These are phyloP conservation scores for Talaromyces adpressus DNA, from an alignment of 495 filamentous ascomycete species.

Conservation along the genomic window DNA sequence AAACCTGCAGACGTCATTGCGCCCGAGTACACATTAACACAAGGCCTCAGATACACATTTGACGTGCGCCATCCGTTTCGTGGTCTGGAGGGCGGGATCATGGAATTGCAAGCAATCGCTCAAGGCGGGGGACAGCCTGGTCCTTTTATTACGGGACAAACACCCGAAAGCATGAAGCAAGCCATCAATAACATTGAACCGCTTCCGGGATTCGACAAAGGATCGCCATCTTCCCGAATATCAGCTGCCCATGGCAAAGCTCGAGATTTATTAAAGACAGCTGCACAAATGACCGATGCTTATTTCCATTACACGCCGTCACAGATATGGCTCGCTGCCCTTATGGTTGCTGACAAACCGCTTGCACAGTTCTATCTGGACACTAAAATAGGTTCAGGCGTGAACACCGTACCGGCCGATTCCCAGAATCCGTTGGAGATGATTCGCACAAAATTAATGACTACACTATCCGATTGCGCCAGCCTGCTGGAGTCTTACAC, in stretches of 20 bases:
- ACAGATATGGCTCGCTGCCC: conserved; percentile 82
- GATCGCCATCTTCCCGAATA: conserved; percentile 42
- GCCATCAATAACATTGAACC: conserved; percentile 21
- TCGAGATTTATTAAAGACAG: conserved; percentile 64
- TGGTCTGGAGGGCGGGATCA: conserved; percentile 73
- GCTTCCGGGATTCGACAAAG: conserved; percentile 15
- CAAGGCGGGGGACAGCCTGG: conserved; percentile 41
- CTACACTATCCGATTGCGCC: conserved; percentile 35
- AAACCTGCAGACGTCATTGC: conserved; percentile 69
- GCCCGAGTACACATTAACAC: conserved; percentile 84
- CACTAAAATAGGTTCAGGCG: conserved; percentile 50
- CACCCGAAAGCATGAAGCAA: conserved; percentile 29
- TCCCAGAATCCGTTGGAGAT: conserved; percentile 18
- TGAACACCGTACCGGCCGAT: conserved; percentile 8
- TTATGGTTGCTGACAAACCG: conserved; percentile 66
- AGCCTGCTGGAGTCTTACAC: conserved; percentile 29
- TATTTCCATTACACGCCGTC: conserved; percentile 95
- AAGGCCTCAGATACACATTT: conserved; percentile 89
- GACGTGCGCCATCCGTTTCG: conserved; percentile 89
- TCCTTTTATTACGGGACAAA: conserved; percentile 26
- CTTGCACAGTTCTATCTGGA: conserved; percentile 67
- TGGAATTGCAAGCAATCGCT: conserved; percentile 68
- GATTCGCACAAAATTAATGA: conserved; percentile 35
- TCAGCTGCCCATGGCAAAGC: conserved; percentile 61
- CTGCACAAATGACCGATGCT: conserved; percentile 78